Evolutionary conservation across 805 yeast genomes (phyloP).

Genomic region (Nakazawaea ernobii): DNA sequence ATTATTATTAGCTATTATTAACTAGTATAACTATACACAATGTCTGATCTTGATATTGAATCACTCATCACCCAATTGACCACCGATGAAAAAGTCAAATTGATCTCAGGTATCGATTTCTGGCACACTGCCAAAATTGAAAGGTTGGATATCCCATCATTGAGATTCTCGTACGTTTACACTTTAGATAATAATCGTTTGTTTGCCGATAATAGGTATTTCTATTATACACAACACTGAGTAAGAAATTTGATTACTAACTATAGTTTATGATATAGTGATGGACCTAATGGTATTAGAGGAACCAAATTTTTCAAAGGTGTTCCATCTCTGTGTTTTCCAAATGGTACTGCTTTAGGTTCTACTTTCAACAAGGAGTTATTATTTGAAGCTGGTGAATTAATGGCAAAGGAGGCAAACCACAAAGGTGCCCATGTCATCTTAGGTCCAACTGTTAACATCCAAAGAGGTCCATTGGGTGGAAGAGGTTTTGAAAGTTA

Average conservation of each 20-base stretch:
- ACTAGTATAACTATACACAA: no score
- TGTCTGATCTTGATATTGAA: conserved; percentile 12
- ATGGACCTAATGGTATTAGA: conserved; percentile 63
- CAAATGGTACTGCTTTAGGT: conserved; percentile 57
- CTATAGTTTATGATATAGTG: conserved; percentile 18
- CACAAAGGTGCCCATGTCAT: conserved; percentile 47
- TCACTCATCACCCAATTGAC: conserved; percentile 18
- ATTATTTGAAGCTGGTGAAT: conserved; percentile 40
- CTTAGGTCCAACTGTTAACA: conserved; percentile 37
- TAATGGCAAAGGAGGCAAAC: conserved; percentile 51
- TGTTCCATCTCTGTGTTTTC: conserved; percentile 51
- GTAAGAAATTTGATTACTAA: no score
- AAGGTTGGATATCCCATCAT: conserved; percentile 36
- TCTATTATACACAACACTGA: no score
- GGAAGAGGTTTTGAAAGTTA: conserved; percentile 59
- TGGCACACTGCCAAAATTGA: conserved; percentile 32
- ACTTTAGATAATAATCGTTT: not conserved
- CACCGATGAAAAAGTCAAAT: conserved; percentile 23
- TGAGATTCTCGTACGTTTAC: conserved; percentile 29
- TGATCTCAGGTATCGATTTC: conserved; percentile 30
- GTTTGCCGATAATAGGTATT: no score
- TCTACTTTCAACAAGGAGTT: conserved; percentile 50
- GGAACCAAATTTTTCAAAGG: conserved; percentile 51
- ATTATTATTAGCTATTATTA: no score
- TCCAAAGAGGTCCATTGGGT: conserved; percentile 34